Evolutionary conservation across 2,329 filamentous ascomycete genomes (phyloP).

Genomic region (Diaporthe sp.): DNA sequence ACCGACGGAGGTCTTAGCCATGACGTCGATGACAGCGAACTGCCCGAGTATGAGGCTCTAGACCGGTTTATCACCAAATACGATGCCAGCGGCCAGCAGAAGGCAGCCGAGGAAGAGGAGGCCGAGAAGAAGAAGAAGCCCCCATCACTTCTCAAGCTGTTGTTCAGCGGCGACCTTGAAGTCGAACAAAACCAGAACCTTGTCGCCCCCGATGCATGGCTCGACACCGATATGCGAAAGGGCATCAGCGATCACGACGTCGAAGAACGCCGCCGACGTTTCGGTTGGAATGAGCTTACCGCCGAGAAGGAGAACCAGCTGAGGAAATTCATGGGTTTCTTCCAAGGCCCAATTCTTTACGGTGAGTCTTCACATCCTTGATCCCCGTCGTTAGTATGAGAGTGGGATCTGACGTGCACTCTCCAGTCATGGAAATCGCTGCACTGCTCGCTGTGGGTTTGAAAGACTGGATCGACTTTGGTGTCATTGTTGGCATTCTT

Average conservation of each 20-base stretch:
- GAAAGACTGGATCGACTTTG: constrained; percentile 80
- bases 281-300: constrained; percentile 77
- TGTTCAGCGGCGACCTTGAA: constrained; percentile 48
- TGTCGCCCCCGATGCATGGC: constrained; percentile 72
- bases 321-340: constrained; percentile 78
- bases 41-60: constrained; percentile 51
- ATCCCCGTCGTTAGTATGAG: constrained; percentile 46
- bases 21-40: constrained; percentile 40
- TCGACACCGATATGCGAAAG: constrained; percentile 74
- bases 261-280: constrained; percentile 73
- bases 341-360: constrained; percentile 75
- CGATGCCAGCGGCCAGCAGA: constrained; percentile 46
- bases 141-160: constrained; percentile 40
- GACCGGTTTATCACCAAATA: constrained; percentile 52
- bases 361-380: constrained; percentile 24
- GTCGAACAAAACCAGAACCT: constrained; percentile 56
- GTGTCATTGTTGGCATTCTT: constrained; percentile 81
- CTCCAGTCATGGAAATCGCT: constrained; percentile 79
- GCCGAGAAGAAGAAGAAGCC: constrained; percentile 45
- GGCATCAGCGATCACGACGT: constrained; percentile 71
- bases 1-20: constrained; percentile 17
- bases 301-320: constrained; percentile 81
- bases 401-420: constrained; percentile 1
- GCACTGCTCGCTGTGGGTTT: constrained; percentile 80
- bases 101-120: constrained; percentile 44